Base-by-base conservation (phyloP, 371 early-diverging fungal genomes). In the Mucor velutinosus region DNA sequence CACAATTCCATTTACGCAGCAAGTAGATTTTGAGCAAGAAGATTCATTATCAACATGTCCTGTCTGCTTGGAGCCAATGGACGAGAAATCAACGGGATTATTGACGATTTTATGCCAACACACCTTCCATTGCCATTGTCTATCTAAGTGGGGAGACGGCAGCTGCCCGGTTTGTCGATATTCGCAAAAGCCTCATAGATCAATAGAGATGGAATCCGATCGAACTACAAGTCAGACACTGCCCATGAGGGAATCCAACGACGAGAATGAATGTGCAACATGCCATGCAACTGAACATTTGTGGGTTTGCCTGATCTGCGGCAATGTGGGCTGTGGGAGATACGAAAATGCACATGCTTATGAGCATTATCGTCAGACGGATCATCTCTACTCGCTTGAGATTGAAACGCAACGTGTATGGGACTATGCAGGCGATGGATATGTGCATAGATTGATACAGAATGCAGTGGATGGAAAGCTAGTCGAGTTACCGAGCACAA, bases 231-330 rank as follows among this genome's bases (percentile, higher is more conserved):
- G 6, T 3, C n/a, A 19, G 7, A 49, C 23, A 6, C 19, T 21
- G 10, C 19, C 21, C 4, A 23, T 23, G 10, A 4, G 49, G 23
- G 10, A 49, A 21, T 3, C 49, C 23, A 51, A 57, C 3, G 41
- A 30, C n/a, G 78, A 29, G 21, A 89, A 87, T 63, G 82, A 83
- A 56, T 98, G 98, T 70, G 73, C 81, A 17, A 81, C 80, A 5
- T 97, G 97, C 74, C 84, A 84, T n/a, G 79, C 88, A 6, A 84
- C 76, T 1, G 88, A 88, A 23, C 88, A 90, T 66, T 81, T 97
- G 19, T 98, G 99, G 99, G 94, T 96, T 39, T 98, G 99, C 72
- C 78, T 97, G 61, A 88, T 97, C 25, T 98, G 99, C 75, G 97
- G 96, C 0, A 88, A 94, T 68, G 82, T 94, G 35, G 95, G 94